Evolutionary conservation across 1,284 basidiomycete genomes (phyloP), one percentile per base, ranked within the genome.

Genomic region (Cutaneotrichosporon curvatum): DNA sequence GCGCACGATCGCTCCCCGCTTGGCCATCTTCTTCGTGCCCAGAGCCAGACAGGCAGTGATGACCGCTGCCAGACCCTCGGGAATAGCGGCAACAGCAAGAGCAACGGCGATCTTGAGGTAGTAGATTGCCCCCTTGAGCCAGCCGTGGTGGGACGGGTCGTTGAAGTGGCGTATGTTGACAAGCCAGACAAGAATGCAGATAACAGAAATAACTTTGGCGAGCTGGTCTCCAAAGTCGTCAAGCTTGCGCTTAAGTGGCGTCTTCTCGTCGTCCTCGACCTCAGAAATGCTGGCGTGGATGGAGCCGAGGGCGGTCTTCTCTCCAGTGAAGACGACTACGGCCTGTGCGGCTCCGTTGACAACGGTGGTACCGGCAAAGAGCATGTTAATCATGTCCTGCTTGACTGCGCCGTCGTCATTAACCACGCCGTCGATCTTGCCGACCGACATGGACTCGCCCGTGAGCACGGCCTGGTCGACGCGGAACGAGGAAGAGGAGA

Each of bases 51-150:
- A 94, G n/a, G 88, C 89, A 7, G 92, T 97, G 62, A 95, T 94
- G 53, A 96, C 91, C 39, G 89, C 90, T 28, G 92, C 89, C 12
- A 97, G 76, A 53, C 91, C 92, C 70, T 96, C 91, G 0, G 92
- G 91, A 61, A 95, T 95, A 39, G 91, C 91, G 48, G 92, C 91
- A 37, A 96, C 91, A 15, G 92, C 91, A 31, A 96, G 76, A 4
- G 92, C 89, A 37, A 97, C 92, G 30, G 91, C 92, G 62, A 96
- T 95, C 75, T 95, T 96, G 79, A 96, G 88, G 73, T 96, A 96
- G 71, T 95, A 95, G 53, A 96, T 81, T 0, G 91, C 91, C 34
- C 91, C 91, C 69, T 90, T 89, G 60, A 95, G 75, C 48, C 75
- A 81, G 47, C 90, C 87, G 59, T 86, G 85, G 67, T 95, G 91